These are phyloP conservation scores for Cadophora gregata DNA, from an alignment of 2,329 filamentous ascomycete genomes.

Conservation along the genomic window DNA sequence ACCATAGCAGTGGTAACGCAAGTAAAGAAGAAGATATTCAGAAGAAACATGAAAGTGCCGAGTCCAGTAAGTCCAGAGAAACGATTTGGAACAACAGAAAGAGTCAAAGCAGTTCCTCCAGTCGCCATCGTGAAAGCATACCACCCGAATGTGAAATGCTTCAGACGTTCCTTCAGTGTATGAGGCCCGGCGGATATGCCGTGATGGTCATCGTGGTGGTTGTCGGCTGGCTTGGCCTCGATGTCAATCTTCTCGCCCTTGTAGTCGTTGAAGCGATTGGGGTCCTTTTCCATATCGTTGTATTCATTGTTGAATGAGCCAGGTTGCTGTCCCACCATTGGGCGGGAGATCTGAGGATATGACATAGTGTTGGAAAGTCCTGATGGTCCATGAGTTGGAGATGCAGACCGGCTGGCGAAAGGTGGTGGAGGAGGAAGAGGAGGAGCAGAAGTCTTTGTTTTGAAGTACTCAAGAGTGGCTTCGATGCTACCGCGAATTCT, in stretches of 20 bases:
- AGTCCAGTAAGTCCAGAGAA: slow-evolving; percentile 70
- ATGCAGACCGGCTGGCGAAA: slow-evolving; percentile 30
- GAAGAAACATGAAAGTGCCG: slow-evolving; percentile 70
- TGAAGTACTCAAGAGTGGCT: slow-evolving; percentile 35
- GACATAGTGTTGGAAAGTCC: slow-evolving; percentile 22
- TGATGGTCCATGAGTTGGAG: not conserved
- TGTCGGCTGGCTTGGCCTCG: slow-evolving; percentile 14
- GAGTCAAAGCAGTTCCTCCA: slow-evolving; percentile 70
- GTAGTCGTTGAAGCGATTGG: slow-evolving; percentile 5
- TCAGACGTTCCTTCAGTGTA: slow-evolving; percentile 30
- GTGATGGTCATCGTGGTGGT: slow-evolving; percentile 22
- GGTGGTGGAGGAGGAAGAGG: slow-evolving; percentile 15
- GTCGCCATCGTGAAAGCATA: slow-evolving; percentile 79
- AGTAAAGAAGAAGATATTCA: slow-evolving; percentile 71
- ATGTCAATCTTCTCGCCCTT: slow-evolving; percentile 16
- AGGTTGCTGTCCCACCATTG: slow-evolving; percentile 3
- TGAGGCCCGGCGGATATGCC: slow-evolving; percentile 19
- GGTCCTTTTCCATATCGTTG: slow-evolving; percentile 23
- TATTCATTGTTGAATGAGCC: slow-evolving; percentile 4
- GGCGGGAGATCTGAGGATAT: slow-evolving; percentile 27
- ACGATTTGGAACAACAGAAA: slow-evolving; percentile 66
- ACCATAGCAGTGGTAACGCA: slow-evolving; percentile 59
- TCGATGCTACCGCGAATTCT: slow-evolving; percentile 35
- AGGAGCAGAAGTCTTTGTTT: slow-evolving; percentile 25
- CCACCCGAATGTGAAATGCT: slow-evolving; percentile 53